Base-by-base conservation (phyloP, 176 grass and related monocot species). In the Triticum monococcum region DNA sequence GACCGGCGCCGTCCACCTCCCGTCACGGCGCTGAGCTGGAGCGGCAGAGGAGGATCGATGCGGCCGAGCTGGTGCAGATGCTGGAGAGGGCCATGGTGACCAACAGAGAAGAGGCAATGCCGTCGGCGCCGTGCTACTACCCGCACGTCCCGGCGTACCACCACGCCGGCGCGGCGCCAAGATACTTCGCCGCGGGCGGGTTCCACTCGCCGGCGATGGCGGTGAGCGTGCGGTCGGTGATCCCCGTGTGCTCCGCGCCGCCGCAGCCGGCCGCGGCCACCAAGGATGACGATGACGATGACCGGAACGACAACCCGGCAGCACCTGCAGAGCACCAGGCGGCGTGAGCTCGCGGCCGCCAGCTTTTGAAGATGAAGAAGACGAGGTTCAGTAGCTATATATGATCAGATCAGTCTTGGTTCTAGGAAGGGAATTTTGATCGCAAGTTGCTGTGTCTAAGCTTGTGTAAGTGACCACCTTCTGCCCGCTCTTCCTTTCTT, bases 211-310 rank as follows among this genome's bases (percentile, higher is more conserved):
- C 94, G 71, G 89, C 91, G 8, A 91, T 91, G 82, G 90, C 92
- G 6, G 94, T 96, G 87, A 90, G 88, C 68, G 63, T 96, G 77
- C 89, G 94, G 48, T 91, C 94, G 0, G 94, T 96, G 52, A 78
- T 96, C 68, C 94, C 94, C 0, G 91, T 96, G 11, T 96, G 75
- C 77, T 87, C 91, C 37, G 87, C 94, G 45, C 94, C 89, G 16
- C 88, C 52, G 10, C 68, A 70, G 26, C 80, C 63, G 7, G 52
- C n/a, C 5, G 17, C 7, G 13, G 38, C 24, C 9, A 75, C 63
- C 25, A 85, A 91, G 72, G 86, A 89, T 17, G 81, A 91, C 33
- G 82, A 85, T 0, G 30, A 30, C 5, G 48, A 52, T 17, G 48
- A 17, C 46, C 48, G 4, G 37, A 40, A 31, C 18, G 71, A 36